Evolutionary conservation across 371 early-diverging fungal genomes (phyloP), one percentile per base, ranked within the genome.

Genomic region (Apophysomyces elegans): DNA sequence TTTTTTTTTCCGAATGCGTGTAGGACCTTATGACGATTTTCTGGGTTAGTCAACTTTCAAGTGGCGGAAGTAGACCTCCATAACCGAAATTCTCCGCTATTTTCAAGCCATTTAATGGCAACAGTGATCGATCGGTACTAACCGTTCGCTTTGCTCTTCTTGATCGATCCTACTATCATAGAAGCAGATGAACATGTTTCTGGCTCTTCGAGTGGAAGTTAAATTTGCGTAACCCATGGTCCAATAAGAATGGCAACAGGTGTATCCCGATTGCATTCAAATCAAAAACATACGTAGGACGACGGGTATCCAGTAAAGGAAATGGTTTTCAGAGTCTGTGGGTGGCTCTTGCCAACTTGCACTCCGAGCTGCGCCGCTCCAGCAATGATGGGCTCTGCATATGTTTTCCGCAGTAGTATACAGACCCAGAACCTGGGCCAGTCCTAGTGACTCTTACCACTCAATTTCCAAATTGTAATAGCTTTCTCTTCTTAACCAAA

Each of bases 191-290:
- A 11, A 50, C 8, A 21, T 50, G 54, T 21, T 21, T 1, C 21
- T 50, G 54, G 16, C 54, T 16, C 21, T 50, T n/a, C 21, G 21
- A 50, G 21, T 21, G 21, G 21, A 50, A 50, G 18, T 50, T 21
- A 7, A 50, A 21, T 21, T 50, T 50, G 54, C 54, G 54, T 50
- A 50, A 50, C 54, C 21, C 21, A 26, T 50, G 21, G 21, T 21
- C 54, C 54, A 50, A 50, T 50, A 50, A 50, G 54, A 50, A 50
- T 26, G 21, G 21, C 21, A 50, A 21, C 54, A 50, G 21, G 21
- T 21, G 18, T 50, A 18, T n/a, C 21, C 41, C 41, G 41, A 13
- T 13, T 41, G 54, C 21, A 16, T 50, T 50, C 21, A n/a, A 16
- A 18, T 50, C 54, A 50, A 50, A 50, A 18, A 21, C 54, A 50